Conservation (phyloP, 768 basidiomycete genomes). For the Boletellus sp. region DNA sequence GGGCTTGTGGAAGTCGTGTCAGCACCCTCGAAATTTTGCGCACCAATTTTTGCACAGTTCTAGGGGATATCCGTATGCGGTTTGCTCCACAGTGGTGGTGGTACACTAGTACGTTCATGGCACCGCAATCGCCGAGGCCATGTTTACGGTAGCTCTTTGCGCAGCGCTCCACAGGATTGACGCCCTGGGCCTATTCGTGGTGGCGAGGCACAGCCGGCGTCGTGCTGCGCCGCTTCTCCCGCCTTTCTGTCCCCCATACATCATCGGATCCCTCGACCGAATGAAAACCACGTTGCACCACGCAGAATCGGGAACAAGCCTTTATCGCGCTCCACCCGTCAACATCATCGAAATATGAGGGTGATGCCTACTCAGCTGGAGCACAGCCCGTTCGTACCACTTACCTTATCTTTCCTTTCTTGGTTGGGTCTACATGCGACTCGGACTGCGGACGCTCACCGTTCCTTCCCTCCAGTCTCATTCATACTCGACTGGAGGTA, state of each 20-base stretch:
- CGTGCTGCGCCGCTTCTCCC: not conserved
- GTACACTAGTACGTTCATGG: not conserved
- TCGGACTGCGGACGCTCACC: no score
- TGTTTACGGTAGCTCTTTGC: conserved; percentile 4
- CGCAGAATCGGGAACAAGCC: not conserved
- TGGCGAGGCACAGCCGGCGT: not conserved
- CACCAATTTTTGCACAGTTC: not conserved
- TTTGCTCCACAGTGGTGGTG: not conserved
- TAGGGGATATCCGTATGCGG: not conserved
- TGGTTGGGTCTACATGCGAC: no score
- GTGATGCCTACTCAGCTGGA: no score
- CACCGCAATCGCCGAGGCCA: conserved; percentile 1
- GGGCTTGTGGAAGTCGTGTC: not conserved
- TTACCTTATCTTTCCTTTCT: no score
- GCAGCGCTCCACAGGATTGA: conserved; percentile 18
- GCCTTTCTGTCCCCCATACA: not conserved
- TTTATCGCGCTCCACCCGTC: not conserved
- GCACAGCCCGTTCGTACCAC: no score
- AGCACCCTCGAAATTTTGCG: not conserved
- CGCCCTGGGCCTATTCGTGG: not conserved
- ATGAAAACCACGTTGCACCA: conserved; percentile 3
- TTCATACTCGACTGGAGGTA: no score
- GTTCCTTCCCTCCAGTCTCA: no score
- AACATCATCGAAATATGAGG: not conserved
- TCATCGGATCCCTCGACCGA: not conserved